These are phyloP conservation scores for Grosmannia serpens DNA, from an alignment of 2,329 filamentous ascomycete species.

Conservation along the genomic window DNA sequence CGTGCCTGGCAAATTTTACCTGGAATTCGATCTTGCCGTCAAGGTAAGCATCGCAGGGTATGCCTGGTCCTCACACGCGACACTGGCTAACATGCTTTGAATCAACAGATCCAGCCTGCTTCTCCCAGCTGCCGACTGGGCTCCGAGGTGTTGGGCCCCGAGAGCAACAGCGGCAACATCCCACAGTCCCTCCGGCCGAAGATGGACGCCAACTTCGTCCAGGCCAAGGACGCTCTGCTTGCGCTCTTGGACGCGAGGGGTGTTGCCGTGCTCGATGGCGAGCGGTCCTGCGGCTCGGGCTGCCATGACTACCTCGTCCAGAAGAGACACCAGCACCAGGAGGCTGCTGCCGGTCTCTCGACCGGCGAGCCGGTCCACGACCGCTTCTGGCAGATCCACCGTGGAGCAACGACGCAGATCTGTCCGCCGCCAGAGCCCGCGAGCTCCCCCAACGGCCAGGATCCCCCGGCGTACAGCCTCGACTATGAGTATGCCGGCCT, in stretches of 20 bases:
- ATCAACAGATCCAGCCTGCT: neutral
- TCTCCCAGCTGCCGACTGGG: neutral
- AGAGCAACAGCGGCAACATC: neutral
- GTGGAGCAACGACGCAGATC: neutral
- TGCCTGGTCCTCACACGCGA: neutral
- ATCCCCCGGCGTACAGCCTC: neutral
- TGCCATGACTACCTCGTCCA: neutral
- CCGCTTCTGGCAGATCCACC: slow-evolving; percentile 1
- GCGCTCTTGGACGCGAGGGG: neutral
- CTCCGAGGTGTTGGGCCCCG: neutral
- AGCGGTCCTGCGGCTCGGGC: neutral
- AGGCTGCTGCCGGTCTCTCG: neutral
- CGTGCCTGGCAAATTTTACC: neutral
- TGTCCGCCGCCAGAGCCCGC: neutral
- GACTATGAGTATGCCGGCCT: neutral
- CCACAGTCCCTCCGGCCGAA: neutral
- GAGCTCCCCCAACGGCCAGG: neutral
- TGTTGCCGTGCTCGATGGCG: neutral
- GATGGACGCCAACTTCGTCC: neutral
- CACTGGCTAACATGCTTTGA: neutral
- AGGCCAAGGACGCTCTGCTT: neutral
- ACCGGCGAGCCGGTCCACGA: neutral
- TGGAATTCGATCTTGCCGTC: neutral
- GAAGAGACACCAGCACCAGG: neutral
- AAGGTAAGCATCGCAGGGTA: neutral